Evolutionary conservation across 2,329 filamentous ascomycete species (phyloP).

Genomic region (Blastomyces parvus): DNA sequence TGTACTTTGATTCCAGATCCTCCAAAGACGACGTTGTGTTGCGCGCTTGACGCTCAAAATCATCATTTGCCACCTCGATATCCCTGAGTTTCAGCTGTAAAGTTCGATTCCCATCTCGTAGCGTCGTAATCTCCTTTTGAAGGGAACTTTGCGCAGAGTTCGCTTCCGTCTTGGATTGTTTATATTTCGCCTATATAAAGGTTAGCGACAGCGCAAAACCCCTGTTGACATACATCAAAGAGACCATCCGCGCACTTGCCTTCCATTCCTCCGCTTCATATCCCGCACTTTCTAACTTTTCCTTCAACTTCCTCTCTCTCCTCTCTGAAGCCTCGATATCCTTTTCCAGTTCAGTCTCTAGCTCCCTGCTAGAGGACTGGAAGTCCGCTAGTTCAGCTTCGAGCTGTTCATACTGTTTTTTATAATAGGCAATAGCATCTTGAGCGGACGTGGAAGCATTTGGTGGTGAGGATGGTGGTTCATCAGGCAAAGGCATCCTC

Average conservation of each 20-base stretch:
- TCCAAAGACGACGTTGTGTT: slow-evolving; percentile 94
- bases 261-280: slow-evolving; percentile 99
- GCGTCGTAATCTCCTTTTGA: slow-evolving; percentile 89
- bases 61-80: slow-evolving; percentile 96
- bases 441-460: slow-evolving; percentile 41
- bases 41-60: slow-evolving; percentile 91
- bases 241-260: slow-evolving; percentile 45
- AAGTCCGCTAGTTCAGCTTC: slow-evolving; percentile 90
- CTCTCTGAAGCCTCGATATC: slow-evolving; percentile 94
- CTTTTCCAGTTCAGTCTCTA: slow-evolving; percentile 90
- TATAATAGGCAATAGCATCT: slow-evolving; percentile 87
- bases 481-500: slow-evolving; percentile 9
- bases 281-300: slow-evolving; percentile 72
- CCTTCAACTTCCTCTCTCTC: slow-evolving; percentile 71
- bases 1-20: slow-evolving; percentile 95
- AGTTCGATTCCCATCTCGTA: slow-evolving; percentile 74
- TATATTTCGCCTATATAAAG: slow-evolving; percentile 70
- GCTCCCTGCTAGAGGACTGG: slow-evolving; percentile 82
- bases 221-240: not conserved
- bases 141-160: slow-evolving; percentile 73
- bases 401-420: slow-evolving; percentile 85
- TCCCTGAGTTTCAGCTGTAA: slow-evolving; percentile 79
- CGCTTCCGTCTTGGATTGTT: slow-evolving; percentile 82
- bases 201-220: not conserved
- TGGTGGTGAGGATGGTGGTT: slow-evolving; percentile 25